These are phyloP conservation scores for Yamadazyma conglobata DNA, from an alignment of 1,139 yeast species.

Conservation along the genomic window DNA sequence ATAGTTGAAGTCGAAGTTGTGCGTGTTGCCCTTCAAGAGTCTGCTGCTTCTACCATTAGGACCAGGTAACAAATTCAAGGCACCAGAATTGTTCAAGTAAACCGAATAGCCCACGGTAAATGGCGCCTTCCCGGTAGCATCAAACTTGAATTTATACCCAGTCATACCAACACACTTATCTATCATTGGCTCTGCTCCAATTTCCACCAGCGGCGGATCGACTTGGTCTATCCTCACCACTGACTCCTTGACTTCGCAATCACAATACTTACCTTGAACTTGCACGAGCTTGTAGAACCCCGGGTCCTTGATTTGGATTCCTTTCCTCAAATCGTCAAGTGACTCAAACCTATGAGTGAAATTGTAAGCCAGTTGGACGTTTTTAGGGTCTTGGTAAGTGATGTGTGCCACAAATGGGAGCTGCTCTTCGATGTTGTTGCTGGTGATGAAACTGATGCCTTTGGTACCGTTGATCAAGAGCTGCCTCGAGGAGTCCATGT, in stretches of 20 bases:
- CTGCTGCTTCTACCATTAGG: constrained; percentile 29
- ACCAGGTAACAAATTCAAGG: constrained; percentile 28
- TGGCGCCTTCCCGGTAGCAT: constrained; percentile 78
- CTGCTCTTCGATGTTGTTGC: constrained; percentile 22
- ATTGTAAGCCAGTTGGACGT: constrained; percentile 17
- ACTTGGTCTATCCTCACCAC: constrained; percentile 23
- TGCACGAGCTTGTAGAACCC: constrained; percentile 60
- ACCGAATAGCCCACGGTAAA: constrained; percentile 63
- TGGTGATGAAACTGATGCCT: constrained; percentile 23
- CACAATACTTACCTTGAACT: constrained; percentile 59
- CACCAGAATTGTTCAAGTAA: constrained; percentile 39
- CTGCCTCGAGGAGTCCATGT: constrained; percentile 36
- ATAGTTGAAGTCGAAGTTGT: constrained; percentile 50
- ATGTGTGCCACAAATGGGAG: constrained; percentile 49
- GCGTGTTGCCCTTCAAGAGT: constrained; percentile 19
- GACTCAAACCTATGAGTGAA: constrained; percentile 38
- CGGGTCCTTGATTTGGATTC: constrained; percentile 47
- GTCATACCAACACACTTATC: constrained; percentile 93
- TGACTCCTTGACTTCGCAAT: constrained; percentile 52
- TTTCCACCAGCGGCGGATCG: constrained; percentile 48
- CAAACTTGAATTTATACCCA: constrained; percentile 69
- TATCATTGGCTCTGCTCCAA: constrained; percentile 56
- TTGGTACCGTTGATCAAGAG: constrained; percentile 41
- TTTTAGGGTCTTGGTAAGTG: constrained; percentile 24
- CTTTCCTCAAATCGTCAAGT: constrained; percentile 24